Evolutionary conservation across 768 basidiomycete species (phyloP), one percentile per base, ranked within the genome.

Genomic region (Fomitopsis pulvina): DNA sequence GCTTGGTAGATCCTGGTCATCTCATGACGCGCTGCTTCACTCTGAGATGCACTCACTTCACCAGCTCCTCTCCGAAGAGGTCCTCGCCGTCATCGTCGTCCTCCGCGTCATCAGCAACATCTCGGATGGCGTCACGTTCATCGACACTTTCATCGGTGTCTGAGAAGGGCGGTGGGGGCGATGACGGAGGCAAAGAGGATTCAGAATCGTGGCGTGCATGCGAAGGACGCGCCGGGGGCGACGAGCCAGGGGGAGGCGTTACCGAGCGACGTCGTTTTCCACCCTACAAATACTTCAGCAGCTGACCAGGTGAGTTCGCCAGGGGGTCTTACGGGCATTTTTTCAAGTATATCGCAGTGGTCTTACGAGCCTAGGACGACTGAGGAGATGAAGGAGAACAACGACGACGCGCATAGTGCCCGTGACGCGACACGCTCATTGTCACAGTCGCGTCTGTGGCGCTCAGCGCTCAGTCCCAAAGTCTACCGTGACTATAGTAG

Each of bases 21-120:
- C 39, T 24, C 38, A 46, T 39, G 25, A 27, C 18, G 9, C 1
- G 27, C 47, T 57, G 37, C 39, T 58, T 32, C 12, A 49, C 22
- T 39, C 12, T 22, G n/a, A n/a, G n/a, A 28, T 52, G 29, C 52
- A 65, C 81, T 57, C 62, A 90, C 94, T 75, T 76, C 65, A 87
- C 80, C 51, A 90, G 66, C 44, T 71, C 74, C n/a, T 92, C 82
- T 28, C 76, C 88, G 66, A 94, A 97, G 38, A 99, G 79, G 69
- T 98, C 95, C 66, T 97, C 95, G 30, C 89, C 90, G 21, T 89
- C 87, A n/a, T 78, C 92, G 10, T 85, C 88, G 6, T 75, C 79
- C 2, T 77, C 85, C 45, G 82, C 83, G n/a, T 82, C 81, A 21
- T 92, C 91, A 48, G 93, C 88, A 22, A 90, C 87, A 57, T 96